Evolutionary conservation across 2,329 filamentous ascomycete species (phyloP), one percentile per base, ranked within the genome.

Genomic region (Phialocephala sp.): DNA sequence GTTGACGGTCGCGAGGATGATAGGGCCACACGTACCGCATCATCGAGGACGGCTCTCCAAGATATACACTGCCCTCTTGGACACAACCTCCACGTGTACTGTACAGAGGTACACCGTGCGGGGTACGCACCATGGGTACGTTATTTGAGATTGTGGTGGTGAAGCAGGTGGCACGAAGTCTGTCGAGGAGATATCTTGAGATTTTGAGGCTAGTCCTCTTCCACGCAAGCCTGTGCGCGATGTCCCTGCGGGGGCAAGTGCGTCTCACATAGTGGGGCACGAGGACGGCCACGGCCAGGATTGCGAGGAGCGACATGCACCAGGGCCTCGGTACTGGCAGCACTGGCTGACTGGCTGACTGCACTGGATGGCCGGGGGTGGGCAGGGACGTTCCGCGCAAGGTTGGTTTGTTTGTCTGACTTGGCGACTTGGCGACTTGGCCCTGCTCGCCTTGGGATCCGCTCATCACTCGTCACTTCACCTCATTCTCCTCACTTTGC

Each of bases 261-360:
- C 24, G 24, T 18, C 6, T 15, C 14, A 27, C 22, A 5, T 12
- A 14, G 50, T 14, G 15, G 5, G 4, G 12, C 50, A 5, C 22
- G 14, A 35, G 3, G 50, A 54, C n/a, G 22, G 14, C 4, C 18
- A 32, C 8, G 8, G 50, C 50, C 22, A 12, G 50, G 50, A 11
- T 32, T 5, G 24, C 18, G 24, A 32, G 50, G 50, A 54, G 3
- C 22, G 27, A 18, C 8, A 35, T 22, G 14, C 50, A 24, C 24
- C 50, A 35, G 27, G 45, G 50, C 27, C 24, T 54, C 50, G 50
- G 50, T 24, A 54, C 50, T 54, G 18, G 50, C 50, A 54, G 27
- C 24, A 32, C 4, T 4, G 22, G 11, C 24, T 3, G 22, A 18
- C 22, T 8, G 4, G 2, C 22, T 9, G 47, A 27, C n/a, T n/a